Evolutionary conservation across 345 rosid genomes (phyloP).

Genomic region (Citrus inodora): DNA sequence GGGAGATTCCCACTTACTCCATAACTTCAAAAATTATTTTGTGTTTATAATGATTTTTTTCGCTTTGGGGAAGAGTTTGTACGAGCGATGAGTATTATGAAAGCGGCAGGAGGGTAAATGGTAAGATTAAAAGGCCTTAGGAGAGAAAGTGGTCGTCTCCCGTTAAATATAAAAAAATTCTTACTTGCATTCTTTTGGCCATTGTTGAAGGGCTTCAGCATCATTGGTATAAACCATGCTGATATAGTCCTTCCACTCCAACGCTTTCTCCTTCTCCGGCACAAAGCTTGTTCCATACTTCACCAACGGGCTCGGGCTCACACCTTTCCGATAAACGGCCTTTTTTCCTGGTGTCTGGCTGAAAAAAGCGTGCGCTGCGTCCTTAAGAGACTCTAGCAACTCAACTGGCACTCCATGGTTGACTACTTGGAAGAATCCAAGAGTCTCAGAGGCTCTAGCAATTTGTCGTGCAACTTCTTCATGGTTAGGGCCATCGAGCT

Average conservation of each 20-base stretch:
- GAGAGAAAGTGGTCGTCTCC: not conserved
- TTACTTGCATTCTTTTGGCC: constrained; percentile 54
- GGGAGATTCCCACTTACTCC: no score
- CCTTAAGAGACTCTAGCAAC: constrained; percentile 41
- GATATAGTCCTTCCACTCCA: constrained; percentile 68
- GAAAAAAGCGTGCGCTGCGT: constrained; percentile 43
- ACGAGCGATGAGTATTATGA: not conserved
- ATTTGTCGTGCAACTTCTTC: constrained; percentile 33
- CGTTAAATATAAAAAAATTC: not conserved
- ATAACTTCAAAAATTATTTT: no score
- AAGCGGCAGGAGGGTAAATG: not conserved
- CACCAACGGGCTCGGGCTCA: constrained; percentile 47
- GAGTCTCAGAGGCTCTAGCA: constrained; percentile 41
- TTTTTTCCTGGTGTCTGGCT: constrained; percentile 38
- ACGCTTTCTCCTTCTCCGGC: constrained; percentile 54
- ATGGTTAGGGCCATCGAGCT: constrained; percentile 38
- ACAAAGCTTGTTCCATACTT: constrained; percentile 57
- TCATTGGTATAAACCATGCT: constrained; percentile 52
- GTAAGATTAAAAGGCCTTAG: not conserved
- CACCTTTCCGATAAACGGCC: constrained; percentile 38
- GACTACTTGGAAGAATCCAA: constrained; percentile 59
- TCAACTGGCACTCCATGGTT: constrained; percentile 53
- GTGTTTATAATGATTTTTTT: no score
- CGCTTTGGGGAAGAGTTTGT: no score
- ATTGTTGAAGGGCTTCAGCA: constrained; percentile 45